phyloP scores from a whole-genome alignment of 768 basidiomycete genomes.

The Cystofilobasidium ferigula region DNA sequence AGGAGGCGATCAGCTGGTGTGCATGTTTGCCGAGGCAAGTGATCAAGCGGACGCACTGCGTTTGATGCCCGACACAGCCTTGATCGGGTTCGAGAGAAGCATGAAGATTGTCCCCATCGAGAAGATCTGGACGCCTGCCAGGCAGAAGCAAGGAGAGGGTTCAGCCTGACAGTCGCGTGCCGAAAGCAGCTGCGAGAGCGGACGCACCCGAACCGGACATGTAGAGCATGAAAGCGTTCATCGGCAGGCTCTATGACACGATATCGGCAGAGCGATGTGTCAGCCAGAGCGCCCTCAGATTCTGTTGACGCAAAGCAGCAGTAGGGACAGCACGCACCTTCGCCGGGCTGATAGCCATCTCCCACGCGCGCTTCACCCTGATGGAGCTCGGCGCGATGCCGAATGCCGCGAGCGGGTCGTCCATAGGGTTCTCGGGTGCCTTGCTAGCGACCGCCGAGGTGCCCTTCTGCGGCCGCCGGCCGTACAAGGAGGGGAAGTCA shows the following conservation, averaged over 20 bases:
- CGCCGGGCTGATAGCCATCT: conserved; percentile 68
- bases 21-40: background rate
- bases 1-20: too few relatives aligned
- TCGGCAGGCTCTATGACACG: conserved; percentile 66
- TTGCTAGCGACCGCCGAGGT: background rate
- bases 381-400: conserved; percentile 36
- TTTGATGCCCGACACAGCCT: conserved; percentile 68
- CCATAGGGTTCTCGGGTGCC: conserved; percentile 17
- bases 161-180: background rate
- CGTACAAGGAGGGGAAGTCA: background rate
- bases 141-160: background rate
- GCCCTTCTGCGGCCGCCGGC: background rate
- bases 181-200: background rate
- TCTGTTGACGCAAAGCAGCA: background rate
- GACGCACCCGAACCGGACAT: conserved; percentile 65
- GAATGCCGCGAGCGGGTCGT: conserved; percentile 18
- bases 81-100: conserved; percentile 76
- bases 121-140: conserved; percentile 77
- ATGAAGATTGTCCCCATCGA: conserved; percentile 94
- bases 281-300: background rate
- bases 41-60: conserved; percentile 44
- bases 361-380: conserved; percentile 74
- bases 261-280: background rate
- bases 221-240: conserved; percentile 98
- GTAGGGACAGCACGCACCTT: conserved; percentile 42